These are phyloP conservation scores for Houttuynia cordata DNA, from an alignment of 164 flowering plant species.

Conservation along the genomic window DNA sequence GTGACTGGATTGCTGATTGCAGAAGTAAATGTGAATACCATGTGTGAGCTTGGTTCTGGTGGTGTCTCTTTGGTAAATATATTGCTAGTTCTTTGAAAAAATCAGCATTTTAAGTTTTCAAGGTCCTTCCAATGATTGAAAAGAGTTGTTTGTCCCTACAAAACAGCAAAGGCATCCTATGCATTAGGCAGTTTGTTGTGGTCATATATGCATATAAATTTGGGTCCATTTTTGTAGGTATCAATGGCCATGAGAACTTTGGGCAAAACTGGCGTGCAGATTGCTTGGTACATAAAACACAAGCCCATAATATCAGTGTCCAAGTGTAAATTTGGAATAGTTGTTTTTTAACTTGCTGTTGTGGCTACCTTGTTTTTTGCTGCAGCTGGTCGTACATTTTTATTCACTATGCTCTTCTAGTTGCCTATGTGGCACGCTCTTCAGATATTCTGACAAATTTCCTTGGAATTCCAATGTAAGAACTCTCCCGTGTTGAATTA, in stretches of 20 bases:
- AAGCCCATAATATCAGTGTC: background rate
- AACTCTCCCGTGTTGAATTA: no score
- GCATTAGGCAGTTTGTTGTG: background rate
- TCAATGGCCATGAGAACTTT: constrained; percentile 32
- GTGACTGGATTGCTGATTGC: constrained; percentile 85
- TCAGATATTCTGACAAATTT: constrained; percentile 76
- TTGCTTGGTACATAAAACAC: constrained; percentile 18
- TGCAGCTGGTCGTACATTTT: constrained; percentile 93
- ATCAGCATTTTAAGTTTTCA: background rate
- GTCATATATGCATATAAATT: background rate
- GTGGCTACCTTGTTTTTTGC: constrained; percentile 9
- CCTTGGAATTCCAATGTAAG: constrained; percentile 82
- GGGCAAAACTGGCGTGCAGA: constrained; percentile 24
- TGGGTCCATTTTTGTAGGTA: constrained; percentile 14
- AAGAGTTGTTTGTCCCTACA: no score
- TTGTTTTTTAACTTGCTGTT: background rate
- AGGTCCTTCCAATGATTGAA: no score
- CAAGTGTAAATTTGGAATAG: background rate
- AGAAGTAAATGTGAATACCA: constrained; percentile 90
- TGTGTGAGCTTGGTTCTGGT: constrained; percentile 95
- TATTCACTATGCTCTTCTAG: constrained; percentile 88
- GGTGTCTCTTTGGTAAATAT: constrained; percentile 80
- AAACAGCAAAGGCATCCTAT: background rate
- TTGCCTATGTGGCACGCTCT: constrained; percentile 93
- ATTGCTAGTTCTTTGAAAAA: background rate